These are phyloP conservation scores for Leptosphaerulina australis DNA, from an alignment of 2,329 filamentous ascomycete species.

Conservation along the genomic window DNA sequence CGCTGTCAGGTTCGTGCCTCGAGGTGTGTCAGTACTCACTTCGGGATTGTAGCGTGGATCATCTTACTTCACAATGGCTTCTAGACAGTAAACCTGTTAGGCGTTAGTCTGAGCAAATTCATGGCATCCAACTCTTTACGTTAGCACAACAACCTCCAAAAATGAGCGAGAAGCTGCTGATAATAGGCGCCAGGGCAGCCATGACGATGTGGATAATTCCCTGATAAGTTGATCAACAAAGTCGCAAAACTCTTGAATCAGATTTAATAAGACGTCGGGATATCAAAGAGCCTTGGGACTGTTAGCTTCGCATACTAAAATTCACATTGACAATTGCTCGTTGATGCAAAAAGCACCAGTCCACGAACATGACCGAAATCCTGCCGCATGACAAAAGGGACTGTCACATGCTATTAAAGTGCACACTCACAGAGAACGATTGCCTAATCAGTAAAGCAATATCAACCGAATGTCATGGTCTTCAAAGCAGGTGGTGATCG, in stretches of 20 bases:
- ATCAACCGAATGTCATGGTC: not conserved
- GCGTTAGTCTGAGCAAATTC: constrained; percentile 15
- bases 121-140: constrained; percentile 58
- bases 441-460: too few relatives aligned
- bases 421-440: too few relatives aligned
- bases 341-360: not conserved
- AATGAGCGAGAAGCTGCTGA: constrained; percentile 77
- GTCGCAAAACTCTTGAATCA: not conserved
- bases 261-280: not conserved
- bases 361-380: not conserved
- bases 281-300: not conserved
- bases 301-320: not conserved
- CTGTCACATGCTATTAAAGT: too few relatives aligned
- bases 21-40: constrained; percentile 22
- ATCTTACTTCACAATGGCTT: constrained; percentile 89
- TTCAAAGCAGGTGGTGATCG: not conserved
- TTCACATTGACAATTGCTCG: not conserved
- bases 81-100: constrained; percentile 85
- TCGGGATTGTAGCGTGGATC: not conserved
- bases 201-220: constrained; percentile 22
- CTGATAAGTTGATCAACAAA: not conserved
- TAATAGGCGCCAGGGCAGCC: constrained; percentile 45
- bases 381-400: not conserved
- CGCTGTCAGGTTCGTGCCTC: constrained; percentile 83
- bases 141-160: constrained; percentile 97